Evolutionary conservation across 306 rosid genomes (phyloP).

Genomic region (Pachyrhizus erosus): DNA sequence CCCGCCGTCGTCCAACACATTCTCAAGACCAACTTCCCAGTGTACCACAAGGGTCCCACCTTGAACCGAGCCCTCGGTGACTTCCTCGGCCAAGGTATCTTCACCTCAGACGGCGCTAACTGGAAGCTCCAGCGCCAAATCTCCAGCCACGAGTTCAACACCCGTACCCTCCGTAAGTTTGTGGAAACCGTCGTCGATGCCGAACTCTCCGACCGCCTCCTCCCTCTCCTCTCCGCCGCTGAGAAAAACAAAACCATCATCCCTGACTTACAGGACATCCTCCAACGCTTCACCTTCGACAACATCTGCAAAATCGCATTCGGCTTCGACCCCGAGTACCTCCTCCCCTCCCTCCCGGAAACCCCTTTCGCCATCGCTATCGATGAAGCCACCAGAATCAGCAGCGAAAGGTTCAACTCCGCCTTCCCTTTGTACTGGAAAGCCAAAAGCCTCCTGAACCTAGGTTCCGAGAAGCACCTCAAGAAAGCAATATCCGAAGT

Average conservation of each 20-base stretch:
- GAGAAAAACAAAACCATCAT: background rate
- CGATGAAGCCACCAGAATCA: slow-evolving; percentile 50
- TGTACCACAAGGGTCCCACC: slow-evolving; percentile 57
- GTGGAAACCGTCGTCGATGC: slow-evolving; percentile 64
- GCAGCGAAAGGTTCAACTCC: slow-evolving; percentile 41
- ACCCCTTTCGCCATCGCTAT: slow-evolving; percentile 62
- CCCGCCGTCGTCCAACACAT: slow-evolving; percentile 71
- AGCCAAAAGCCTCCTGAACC: slow-evolving; percentile 38
- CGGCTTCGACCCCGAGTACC: slow-evolving; percentile 69
- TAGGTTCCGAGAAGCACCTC: slow-evolving; percentile 58
- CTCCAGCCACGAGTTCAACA: slow-evolving; percentile 62
- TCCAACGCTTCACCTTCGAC: slow-evolving; percentile 77
- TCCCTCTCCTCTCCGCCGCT: slow-evolving; percentile 55
- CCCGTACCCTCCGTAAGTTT: slow-evolving; percentile 61
- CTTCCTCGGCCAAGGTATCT: slow-evolving; percentile 75
- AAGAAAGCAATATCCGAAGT: slow-evolving; percentile 44
- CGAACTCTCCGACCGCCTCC: slow-evolving; percentile 59
- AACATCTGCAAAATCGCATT: slow-evolving; percentile 72
- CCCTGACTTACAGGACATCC: slow-evolving; percentile 64
- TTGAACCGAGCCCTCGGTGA: slow-evolving; percentile 40
- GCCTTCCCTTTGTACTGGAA: slow-evolving; percentile 53
- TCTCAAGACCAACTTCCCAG: slow-evolving; percentile 66
- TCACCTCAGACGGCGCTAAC: slow-evolving; percentile 54
- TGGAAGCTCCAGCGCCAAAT: slow-evolving; percentile 80
- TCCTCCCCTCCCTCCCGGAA: slow-evolving; percentile 58